Base-by-base conservation (phyloP, 768 basidiomycete genomes). In the Serendipita sp. region DNA sequence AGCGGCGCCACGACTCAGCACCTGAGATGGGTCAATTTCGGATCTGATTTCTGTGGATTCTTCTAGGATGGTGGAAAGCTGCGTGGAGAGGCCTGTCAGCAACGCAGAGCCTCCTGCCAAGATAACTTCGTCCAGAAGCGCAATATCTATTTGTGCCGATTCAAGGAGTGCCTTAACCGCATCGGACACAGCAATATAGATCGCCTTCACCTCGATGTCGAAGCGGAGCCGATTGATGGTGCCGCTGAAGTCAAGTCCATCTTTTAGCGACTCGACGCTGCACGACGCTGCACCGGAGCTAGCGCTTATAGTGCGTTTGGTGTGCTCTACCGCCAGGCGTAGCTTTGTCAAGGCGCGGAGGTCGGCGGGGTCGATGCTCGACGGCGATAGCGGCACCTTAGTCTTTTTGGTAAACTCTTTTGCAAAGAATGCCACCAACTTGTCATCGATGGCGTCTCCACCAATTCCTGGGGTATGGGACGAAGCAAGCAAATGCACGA, bases 361-460 rank as follows among this genome's bases (percentile, higher is more conserved):
- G 75, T 93, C 88, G 36, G 78, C 76, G 16, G 77, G 68, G 10
- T 60, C 56, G 23, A 4, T 28, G 23, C 82, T 77, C 2, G 78
- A 77, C 3, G 85, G 76, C 1, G 86, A 85, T 47, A 96, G 78
- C 0, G 85, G 76, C 28, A 81, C 81, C 74, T 90, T 91, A 16
- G 88, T 93, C 78, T 96, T 99, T 77, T 97, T 98, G 60, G 89
- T 89, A 74, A 99, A 99, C 68, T 99, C 95, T 72, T 91, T 85
- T 63, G 89, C 85, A 74, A 99, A 96, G 78, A 89, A 89, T 66
- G 87, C 86, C 76, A 96, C 84, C 46, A 97, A 80, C 71, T 85
- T 82, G 66, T 83, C 82, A 75, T 92, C 90, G 70, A 94, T 83
- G 66, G 81, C 79, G 68, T 88, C 81, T 0, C 86, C 89, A 3